A percentile compares a stretch with the other conserved stretches of the same genome.
Evolutionary conservation across 805 yeast species (phyloP).

Genomic region (Nadsonia fulvescens): DNA sequence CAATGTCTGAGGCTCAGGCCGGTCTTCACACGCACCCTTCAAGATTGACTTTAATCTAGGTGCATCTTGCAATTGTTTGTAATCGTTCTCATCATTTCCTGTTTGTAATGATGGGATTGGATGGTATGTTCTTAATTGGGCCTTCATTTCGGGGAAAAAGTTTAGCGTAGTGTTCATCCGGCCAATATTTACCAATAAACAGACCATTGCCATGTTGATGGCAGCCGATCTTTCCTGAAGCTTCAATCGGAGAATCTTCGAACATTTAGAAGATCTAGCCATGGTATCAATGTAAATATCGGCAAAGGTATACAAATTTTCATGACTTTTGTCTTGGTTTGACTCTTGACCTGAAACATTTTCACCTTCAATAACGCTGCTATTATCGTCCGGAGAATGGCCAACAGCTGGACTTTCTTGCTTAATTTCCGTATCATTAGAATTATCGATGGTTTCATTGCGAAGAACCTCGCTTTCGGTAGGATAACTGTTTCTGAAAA

Average conservation of each 20-base stretch:
- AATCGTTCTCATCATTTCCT: slow-evolving; percentile 33
- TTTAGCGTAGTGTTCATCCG: slow-evolving; percentile 89
- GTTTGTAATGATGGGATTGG: slow-evolving; percentile 82
- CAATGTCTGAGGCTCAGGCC: slow-evolving; percentile 29
- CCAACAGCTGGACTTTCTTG: no score
- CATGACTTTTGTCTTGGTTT: no score
- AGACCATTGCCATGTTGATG: slow-evolving; percentile 58
- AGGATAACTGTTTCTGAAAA: slow-evolving; percentile 33
- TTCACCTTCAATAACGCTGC: no score
- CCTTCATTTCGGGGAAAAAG: slow-evolving; percentile 86
- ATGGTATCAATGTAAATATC: slow-evolving; percentile 69
- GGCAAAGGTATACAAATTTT: slow-evolving; percentile 55
- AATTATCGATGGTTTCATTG: no score
- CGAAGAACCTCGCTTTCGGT: slow-evolving; percentile 13
- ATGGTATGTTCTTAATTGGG: slow-evolving; percentile 82
- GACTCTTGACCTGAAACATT: no score
- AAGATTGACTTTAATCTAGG: slow-evolving; percentile 81
- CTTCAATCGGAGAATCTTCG: slow-evolving; percentile 67
- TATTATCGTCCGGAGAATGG: no score
- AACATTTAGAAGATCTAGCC: slow-evolving; percentile 67
- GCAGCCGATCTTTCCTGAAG: slow-evolving; percentile 41
- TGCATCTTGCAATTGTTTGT: slow-evolving; percentile 81
- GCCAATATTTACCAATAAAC: slow-evolving; percentile 78
- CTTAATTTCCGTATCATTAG: no score
- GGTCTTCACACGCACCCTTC: slow-evolving; percentile 69